Conservation (phyloP, 2,329 filamentous ascomycete genomes). For the Aspergillus glaucus region DNA sequence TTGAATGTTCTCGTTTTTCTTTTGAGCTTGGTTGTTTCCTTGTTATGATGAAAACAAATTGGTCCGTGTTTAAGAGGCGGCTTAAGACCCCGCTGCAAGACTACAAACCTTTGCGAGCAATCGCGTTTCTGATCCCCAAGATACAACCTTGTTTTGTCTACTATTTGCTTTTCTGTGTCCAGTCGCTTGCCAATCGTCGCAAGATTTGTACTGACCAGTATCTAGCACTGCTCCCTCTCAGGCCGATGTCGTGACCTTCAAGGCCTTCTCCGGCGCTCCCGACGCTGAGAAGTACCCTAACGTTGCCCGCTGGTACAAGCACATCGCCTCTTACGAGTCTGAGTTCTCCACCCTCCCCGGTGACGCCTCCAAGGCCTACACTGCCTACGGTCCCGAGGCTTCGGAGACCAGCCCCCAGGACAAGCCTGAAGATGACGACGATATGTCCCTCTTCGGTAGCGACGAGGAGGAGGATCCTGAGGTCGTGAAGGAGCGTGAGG, state of each 20-base stretch:
- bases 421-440: slow-evolving; percentile 72
- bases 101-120: slow-evolving; percentile 63
- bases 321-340: slow-evolving; percentile 85
- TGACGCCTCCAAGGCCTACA: slow-evolving; percentile 82
- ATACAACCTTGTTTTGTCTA: slow-evolving; percentile 2
- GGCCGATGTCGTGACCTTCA: slow-evolving; percentile 94
- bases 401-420: slow-evolving; percentile 77
- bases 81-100: slow-evolving; percentile 84
- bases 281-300: slow-evolving; percentile 83
- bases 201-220: slow-evolving; percentile 11
- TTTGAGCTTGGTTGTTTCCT: slow-evolving; percentile 8
- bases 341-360: slow-evolving; percentile 89
- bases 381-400: slow-evolving; percentile 82
- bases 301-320: slow-evolving; percentile 97
- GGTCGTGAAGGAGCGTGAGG: slow-evolving; percentile 75
- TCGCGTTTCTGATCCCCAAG: slow-evolving; percentile 65
- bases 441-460: slow-evolving; percentile 87
- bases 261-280: slow-evolving; percentile 72
- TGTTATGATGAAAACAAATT: slow-evolving; percentile 74
- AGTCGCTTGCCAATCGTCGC: neutral
- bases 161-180: slow-evolving; percentile 12
- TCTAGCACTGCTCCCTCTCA: slow-evolving; percentile 66
- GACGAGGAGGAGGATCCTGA: slow-evolving; percentile 90
- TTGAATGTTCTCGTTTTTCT: neutral
- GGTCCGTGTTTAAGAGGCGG: slow-evolving; percentile 94